A percentile compares a stretch with the other conserved stretches of the same genome.
These are phyloP conservation scores for Hypoxylon sp. DNA, from an alignment of 2,329 filamentous ascomycete species.

Conservation along the genomic window DNA sequence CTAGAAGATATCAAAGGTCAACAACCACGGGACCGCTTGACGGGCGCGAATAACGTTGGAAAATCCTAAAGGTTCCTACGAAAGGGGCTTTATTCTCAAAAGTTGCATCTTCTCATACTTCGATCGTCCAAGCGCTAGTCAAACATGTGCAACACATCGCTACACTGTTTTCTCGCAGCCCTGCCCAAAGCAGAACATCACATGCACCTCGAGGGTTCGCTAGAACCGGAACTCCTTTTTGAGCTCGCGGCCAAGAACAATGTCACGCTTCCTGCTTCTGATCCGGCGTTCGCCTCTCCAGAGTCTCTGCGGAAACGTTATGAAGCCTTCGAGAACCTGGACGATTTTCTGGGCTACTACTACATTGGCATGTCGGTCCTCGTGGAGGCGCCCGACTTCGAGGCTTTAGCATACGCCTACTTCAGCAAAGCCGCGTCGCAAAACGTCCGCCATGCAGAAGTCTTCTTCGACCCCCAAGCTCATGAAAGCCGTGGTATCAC, in stretches of 20 bases:
- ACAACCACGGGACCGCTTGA: neutral
- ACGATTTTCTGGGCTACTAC: constrained; percentile 84
- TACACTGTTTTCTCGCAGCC: constrained; percentile 71
- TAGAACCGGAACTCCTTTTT: constrained; percentile 78
- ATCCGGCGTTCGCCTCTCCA: constrained; percentile 73
- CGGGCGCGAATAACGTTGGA: neutral
- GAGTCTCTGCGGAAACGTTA: constrained; percentile 73
- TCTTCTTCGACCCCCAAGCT: constrained; percentile 86
- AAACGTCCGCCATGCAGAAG: constrained; percentile 77
- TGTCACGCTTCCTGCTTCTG: constrained; percentile 68
- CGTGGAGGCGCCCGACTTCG: constrained; percentile 74
- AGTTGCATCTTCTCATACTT: neutral
- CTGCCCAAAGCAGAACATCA: constrained; percentile 88
- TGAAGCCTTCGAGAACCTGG: constrained; percentile 74
- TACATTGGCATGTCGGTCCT: constrained; percentile 81
- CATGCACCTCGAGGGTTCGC: constrained; percentile 81
- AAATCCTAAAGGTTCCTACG: neutral
- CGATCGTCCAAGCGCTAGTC: neutral
- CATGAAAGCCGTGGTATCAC: constrained; percentile 73
- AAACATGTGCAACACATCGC: constrained; percentile 66
- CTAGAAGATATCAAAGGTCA: neutral
- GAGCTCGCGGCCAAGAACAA: constrained; percentile 74
- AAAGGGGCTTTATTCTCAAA: neutral
- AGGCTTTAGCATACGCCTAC: constrained; percentile 78
- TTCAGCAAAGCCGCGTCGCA: constrained; percentile 73